Evolutionary conservation across 2,329 filamentous ascomycete genomes (phyloP), one percentile per base, ranked within the genome.

Genomic region (Falciphora oryzae): DNA sequence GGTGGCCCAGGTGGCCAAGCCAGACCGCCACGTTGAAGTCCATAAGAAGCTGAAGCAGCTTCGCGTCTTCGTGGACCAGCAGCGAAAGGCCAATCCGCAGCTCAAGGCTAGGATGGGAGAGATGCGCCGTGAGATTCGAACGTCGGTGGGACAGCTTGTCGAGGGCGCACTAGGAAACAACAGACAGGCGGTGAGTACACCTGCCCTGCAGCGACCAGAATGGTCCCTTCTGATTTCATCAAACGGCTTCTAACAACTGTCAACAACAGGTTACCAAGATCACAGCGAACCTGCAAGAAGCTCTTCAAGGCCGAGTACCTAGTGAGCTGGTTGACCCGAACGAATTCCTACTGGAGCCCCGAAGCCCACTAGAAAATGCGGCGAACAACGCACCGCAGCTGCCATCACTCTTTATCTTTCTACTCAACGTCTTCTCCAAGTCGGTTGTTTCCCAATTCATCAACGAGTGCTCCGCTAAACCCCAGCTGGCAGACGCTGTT

Each of bases 111-210:
- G 85, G 50, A 83, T 92, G 72, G 89, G 90, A 44, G 85, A 92
- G 64, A 86, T 91, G 80, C 83, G 91, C 57, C 82, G 91, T 65
- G 84, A 88, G 57, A 87, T 95, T 63, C 84, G 85, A 56, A 90
- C 89, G 70, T 87, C 83, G 25, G 83, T 94, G 64, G 91, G 92
- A 8, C 91, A 95, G 73, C 77, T 93, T 32, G 89, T 87, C 1
- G 83, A 83, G 56, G 88, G 85, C 65, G 70, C 67, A 29, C 58
- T 70, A 25, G 68, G 56, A 32, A 58, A 28, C 44, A 63, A 63
- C 56, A 57, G 57, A 28, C 44, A 57, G 27, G 44, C 62, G 58
- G 58, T 60, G 31, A 58, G 57, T 22, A 28, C 27, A 27, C 57
- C 16, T 29, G 6, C 57, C n/a, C 44, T 53, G 8, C 3, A 7